Evolutionary conservation across 495 filamentous ascomycete species (phyloP).

Genomic region (Schizothecium vesticola): DNA sequence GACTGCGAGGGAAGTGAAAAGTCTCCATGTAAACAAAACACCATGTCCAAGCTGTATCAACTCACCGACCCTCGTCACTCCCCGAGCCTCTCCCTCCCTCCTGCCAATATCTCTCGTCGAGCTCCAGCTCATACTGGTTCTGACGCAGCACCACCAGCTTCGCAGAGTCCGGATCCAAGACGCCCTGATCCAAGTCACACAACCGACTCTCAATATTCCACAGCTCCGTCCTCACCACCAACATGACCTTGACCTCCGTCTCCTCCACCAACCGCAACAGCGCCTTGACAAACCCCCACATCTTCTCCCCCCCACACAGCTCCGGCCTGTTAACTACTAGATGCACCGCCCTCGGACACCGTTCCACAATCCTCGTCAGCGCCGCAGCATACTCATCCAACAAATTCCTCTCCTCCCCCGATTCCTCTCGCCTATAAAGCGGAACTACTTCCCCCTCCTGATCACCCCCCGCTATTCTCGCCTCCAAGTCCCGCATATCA

Average conservation of each 20-base stretch:
- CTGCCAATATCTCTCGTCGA: neutral
- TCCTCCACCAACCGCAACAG: neutral
- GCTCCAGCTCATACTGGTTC: neutral
- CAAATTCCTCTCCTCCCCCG: neutral
- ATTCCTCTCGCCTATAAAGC: neutral
- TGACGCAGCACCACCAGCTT: neutral
- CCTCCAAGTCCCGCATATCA: constrained; percentile 5
- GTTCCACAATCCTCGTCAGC: neutral
- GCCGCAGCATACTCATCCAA: neutral
- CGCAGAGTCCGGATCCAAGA: neutral
- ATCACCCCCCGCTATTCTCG: neutral
- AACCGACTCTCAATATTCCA: constrained; percentile 8
- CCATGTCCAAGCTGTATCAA: neutral
- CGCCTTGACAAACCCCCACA: constrained; percentile 4
- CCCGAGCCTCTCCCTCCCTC: neutral
- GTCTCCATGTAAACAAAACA: neutral
- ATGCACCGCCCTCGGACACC: neutral
- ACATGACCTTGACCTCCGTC: constrained; percentile 2
- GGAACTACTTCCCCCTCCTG: neutral
- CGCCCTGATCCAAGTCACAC: neutral
- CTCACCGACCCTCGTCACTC: neutral
- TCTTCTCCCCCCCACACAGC: neutral
- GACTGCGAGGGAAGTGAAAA: neutral
- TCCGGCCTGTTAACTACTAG: constrained; percentile 2
- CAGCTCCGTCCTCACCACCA: constrained; percentile 2